phyloP scores from a whole-genome alignment of 495 filamentous ascomycete species.

The Xanthoparmelia taractica region DNA sequence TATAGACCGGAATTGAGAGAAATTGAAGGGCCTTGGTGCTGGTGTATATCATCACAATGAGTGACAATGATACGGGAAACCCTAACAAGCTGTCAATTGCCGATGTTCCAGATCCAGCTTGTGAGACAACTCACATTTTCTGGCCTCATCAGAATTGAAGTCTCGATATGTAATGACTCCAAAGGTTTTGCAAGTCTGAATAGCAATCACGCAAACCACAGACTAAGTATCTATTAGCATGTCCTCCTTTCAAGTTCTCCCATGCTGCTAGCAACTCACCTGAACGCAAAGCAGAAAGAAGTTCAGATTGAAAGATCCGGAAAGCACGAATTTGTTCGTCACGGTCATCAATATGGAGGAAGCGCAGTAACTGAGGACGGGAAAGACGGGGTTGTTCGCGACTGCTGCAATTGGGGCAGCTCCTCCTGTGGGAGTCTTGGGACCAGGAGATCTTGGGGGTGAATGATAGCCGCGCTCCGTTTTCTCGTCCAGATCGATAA shows the following conservation, averaged over 20 bases:
- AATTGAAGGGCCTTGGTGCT: constrained; percentile 93
- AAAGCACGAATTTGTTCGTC: constrained; percentile 97
- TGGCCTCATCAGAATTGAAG: constrained; percentile 84
- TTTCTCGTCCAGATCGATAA: constrained; percentile 65
- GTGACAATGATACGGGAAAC: constrained; percentile 94
- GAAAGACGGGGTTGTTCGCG: constrained; percentile 64
- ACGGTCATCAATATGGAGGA: constrained; percentile 98
- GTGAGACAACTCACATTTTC: constrained; percentile 62
- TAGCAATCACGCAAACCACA: constrained; percentile 82
- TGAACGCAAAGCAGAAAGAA: constrained; percentile 90
- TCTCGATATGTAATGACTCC: constrained; percentile 86
- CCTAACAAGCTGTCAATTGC: constrained; percentile 45
- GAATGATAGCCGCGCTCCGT: constrained; percentile 45
- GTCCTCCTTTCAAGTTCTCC: not conserved
- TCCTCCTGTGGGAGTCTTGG: constrained; percentile 30
- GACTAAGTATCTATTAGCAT: constrained; percentile 47
- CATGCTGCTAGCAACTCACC: constrained; percentile 51
- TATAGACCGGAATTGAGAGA: constrained; percentile 97
- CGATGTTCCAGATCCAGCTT: constrained; percentile 3
- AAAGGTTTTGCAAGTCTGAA: constrained; percentile 71
- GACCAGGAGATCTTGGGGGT: constrained; percentile 30
- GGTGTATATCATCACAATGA: constrained; percentile 99
- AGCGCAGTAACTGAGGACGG: constrained; percentile 84
- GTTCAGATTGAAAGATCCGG: constrained; percentile 89
- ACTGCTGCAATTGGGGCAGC: constrained; percentile 32